Evolutionary conservation across 805 yeast species (phyloP).

Genomic region (Starmera quercuum): DNA sequence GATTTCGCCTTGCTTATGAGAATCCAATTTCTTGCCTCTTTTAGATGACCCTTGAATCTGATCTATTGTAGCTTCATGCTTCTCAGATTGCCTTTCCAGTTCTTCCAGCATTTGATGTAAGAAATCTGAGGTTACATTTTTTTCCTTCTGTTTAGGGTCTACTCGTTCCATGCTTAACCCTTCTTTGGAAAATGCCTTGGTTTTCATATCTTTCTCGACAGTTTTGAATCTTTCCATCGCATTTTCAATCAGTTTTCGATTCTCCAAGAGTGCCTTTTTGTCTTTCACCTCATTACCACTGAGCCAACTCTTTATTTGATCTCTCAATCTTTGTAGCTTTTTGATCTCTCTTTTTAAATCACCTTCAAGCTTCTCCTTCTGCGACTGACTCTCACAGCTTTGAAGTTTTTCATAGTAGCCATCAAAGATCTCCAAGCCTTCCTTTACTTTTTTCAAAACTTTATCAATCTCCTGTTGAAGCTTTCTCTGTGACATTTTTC

Average conservation of each 20-base stretch:
- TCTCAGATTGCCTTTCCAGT: conserved; percentile 72
- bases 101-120: conserved; percentile 69
- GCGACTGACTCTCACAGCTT: conserved; percentile 74
- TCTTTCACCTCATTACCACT: conserved; percentile 88
- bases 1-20: conserved; percentile 46
- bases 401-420: conserved; percentile 79
- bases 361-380: conserved; percentile 86
- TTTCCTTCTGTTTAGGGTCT: conserved; percentile 78
- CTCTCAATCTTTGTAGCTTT: conserved; percentile 87
- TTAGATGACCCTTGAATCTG: conserved; percentile 41
- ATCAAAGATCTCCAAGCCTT: conserved; percentile 70
- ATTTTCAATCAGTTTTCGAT: conserved; percentile 56
- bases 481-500: conserved; percentile 38
- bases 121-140: conserved; percentile 64
- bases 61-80: conserved; percentile 65
- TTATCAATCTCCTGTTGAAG: conserved; percentile 77
- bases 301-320: conserved; percentile 93
- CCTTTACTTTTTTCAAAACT: conserved; percentile 58
- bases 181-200: conserved; percentile 90
- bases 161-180: conserved; percentile 69
- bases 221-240: conserved; percentile 96
- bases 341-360: conserved; percentile 94
- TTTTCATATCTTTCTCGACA: conserved; percentile 87
- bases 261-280: conserved; percentile 72
- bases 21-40: conserved; percentile 52